phyloP scores from a whole-genome alignment of 2,329 filamentous ascomycete genomes.

The Alternaria sp. region DNA sequence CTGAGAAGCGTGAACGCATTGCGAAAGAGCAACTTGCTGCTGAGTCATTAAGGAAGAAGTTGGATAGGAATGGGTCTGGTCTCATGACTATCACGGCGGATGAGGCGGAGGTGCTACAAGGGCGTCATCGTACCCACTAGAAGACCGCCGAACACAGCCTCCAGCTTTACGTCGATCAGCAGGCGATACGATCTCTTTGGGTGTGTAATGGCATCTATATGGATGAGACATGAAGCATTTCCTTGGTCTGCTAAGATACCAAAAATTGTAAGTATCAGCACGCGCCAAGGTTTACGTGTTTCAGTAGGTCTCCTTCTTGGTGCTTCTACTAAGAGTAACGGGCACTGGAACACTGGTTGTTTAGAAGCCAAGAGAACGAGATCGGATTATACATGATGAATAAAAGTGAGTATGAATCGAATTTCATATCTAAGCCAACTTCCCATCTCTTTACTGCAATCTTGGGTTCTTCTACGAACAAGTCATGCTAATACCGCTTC shows the following conservation, averaged over 20 bases:
- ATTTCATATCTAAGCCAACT: background rate
- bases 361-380: background rate
- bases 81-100: constrained; percentile 17
- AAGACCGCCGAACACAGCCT: background rate
- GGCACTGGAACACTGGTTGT: background rate
- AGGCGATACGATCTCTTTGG: background rate
- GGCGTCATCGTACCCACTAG: constrained; percentile 4
- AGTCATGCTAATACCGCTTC: background rate
- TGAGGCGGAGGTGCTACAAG: constrained; percentile 17
- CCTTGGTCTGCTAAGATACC: background rate
- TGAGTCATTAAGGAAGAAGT: constrained; percentile 14
- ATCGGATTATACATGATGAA: background rate
- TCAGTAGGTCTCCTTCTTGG: background rate
- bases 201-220: background rate
- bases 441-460: background rate
- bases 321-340: background rate
- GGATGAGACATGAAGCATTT: background rate
- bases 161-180: background rate
- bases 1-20: constrained; percentile 8
- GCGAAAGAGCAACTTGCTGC: constrained; percentile 5
- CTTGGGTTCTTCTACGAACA: background rate
- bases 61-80: constrained; percentile 11
- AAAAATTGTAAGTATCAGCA: background rate
- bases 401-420: background rate
- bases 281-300: background rate